phyloP scores from a whole-genome alignment of 441 rosid species.

The Bocquillonia castaneifolia region DNA sequence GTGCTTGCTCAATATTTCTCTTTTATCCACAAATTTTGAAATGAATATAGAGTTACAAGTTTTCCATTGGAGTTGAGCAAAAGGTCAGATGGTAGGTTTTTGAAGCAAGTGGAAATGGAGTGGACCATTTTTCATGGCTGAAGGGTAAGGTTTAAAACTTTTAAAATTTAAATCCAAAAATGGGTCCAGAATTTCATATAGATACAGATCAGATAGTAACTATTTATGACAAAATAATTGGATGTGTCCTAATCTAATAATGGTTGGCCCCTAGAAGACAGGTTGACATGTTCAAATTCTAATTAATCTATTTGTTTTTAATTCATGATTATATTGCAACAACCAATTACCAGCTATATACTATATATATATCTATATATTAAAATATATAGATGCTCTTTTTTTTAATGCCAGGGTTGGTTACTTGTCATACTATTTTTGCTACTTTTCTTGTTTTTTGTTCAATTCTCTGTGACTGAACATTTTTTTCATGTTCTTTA shows the following conservation, averaged over 20 bases:
- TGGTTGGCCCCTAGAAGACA: background rate
- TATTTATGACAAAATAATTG: slow-evolving; percentile 4
- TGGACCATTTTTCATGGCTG: too few relatives aligned
- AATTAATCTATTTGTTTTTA: background rate
- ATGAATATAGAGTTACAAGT: too few relatives aligned
- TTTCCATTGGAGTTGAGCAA: too few relatives aligned
- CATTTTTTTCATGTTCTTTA: background rate
- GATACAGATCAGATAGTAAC: slow-evolving; percentile 5
- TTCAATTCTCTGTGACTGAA: background rate
- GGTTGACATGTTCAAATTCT: slow-evolving; percentile 5
- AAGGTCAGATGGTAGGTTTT: too few relatives aligned
- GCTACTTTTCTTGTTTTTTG: background rate
- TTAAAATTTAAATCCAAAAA: too few relatives aligned
- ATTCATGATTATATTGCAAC: background rate
- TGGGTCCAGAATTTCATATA: background rate
- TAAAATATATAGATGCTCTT: too few relatives aligned
- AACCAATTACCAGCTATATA: background rate
- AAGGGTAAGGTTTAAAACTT: background rate
- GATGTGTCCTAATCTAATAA: background rate
- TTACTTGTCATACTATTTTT: background rate
- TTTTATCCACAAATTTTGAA: too few relatives aligned
- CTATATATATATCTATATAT: too few relatives aligned
- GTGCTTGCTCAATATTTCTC: too few relatives aligned
- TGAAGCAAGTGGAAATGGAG: background rate
- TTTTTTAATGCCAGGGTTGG: background rate